Base-by-base conservation (phyloP, 345 rosid species). In the Hibiscus mutabilis region DNA sequence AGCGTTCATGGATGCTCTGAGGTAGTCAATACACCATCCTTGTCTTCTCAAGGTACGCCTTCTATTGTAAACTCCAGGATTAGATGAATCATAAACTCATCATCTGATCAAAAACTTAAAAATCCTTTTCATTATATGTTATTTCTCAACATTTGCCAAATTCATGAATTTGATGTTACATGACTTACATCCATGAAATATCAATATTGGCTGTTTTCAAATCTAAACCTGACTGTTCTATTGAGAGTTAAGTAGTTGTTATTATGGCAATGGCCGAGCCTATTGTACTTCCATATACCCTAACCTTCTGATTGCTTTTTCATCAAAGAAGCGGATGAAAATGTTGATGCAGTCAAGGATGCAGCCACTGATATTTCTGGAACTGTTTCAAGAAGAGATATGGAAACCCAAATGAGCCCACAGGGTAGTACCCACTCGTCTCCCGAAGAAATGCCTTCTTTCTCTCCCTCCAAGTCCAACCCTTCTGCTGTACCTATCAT, bases 351-450 rank as follows among this genome's bases (percentile, higher is more conserved):
- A 42, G 72, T 70, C 31, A 86, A 82, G 80, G 90, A 90, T 84
- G 85, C 83, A 25, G 87, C 83, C 47, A 79, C 79, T 16, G 85
- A 88, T 79, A 73, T 91, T 68, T 82, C 85, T 53, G 79, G 76
- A 57, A 85, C 82, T 80, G 85, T 81, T 66, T 91, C 99, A 71
- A 88, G 91, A 82, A 90, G 99, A 82, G 99, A 95, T 78, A 89
- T 88, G 89, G 99, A 97, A 5, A 95, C 99, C 10, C 97, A 91
- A 69, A 95, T 95, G 99, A 91, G 99, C 58, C 99, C 96, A 16
- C 88, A 83, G 58, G 87, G 88, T 60, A 86, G 96, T 78, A 80
- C 77, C 40, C 79, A 75, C 58, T 86, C 88, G 12, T 87, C 93
- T 37, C 91, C 96, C 24, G 78, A 76, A 74, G 79, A 82, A 73